Evolutionary conservation across 148 eudicot genomes (phyloP), one percentile per base, ranked within the genome.

Genomic region (Rhododendron vialii): DNA sequence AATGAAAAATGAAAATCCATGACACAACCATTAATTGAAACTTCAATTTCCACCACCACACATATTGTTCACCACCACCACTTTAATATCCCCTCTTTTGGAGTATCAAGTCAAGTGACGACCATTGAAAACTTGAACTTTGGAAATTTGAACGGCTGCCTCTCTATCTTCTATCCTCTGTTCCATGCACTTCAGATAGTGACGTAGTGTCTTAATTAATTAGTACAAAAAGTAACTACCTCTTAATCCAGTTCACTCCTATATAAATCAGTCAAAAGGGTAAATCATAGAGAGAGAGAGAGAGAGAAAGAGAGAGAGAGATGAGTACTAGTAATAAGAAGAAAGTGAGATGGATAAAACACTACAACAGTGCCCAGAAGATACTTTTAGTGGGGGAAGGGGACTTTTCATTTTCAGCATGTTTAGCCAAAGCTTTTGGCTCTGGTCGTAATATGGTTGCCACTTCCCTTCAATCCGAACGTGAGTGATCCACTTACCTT

Each of bases 371-470:
- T 71, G 41, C 47, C 17, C 93, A 91, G n/a, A 76, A 83, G 88
- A 90, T 91, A 83, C 81, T 90, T 43, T 59, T 91, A 7, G 93
- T 91, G 11, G 90, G 91, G 33, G 93, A 91, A 65, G 93, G 93
- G 1, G 92, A 89, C 67, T 91, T 91, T 87, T 91, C 91, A 10
- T 91, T 91, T 65, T 88, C 93, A 4, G 81, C 89, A 8, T 50
- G 85, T 80, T 83, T 91, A 82, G 92, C 91, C 5, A 43, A 11
- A 9, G 90, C 90, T 17, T 89, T 91, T 81, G 85, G 88, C 17
- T 59, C 69, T 14, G 93, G 89, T 6, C 33, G 86, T 38, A 89
- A 89, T 81, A 91, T 91, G 22, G 78, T 88, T 78, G 91, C 93
- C 17, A 89, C 93, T 3, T 90, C 90, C n/a, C 88, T 88, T 50